A percentile compares a stretch with the other conserved stretches of the same genome.
These are phyloP conservation scores for Monosporascus sp. DNA, from an alignment of 2,329 filamentous ascomycete species.

Conservation along the genomic window DNA sequence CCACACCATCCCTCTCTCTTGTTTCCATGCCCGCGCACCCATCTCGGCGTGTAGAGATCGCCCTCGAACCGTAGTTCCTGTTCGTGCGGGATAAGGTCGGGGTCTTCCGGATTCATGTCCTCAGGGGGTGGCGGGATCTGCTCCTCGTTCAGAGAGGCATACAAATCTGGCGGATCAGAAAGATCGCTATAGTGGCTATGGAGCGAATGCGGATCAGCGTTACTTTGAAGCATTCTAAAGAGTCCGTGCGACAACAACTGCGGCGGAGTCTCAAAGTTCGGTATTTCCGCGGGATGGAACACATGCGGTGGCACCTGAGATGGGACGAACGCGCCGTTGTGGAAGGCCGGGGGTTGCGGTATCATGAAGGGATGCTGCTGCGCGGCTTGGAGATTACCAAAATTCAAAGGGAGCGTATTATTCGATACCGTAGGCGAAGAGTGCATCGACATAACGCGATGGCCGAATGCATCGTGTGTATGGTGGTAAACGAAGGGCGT, in stretches of 20 bases:
- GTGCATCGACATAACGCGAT: slow-evolving; percentile 50
- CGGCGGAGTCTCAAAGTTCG: slow-evolving; percentile 54
- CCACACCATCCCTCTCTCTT: slow-evolving; percentile 88
- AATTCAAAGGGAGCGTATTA: slow-evolving; percentile 47
- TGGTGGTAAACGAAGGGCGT: slow-evolving; percentile 60
- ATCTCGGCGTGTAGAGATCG: slow-evolving; percentile 77
- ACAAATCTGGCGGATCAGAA: slow-evolving; percentile 71
- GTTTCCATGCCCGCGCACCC: slow-evolving; percentile 81
- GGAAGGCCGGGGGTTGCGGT: slow-evolving; percentile 46
- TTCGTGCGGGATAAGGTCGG: slow-evolving; percentile 70
- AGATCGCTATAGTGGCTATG: slow-evolving; percentile 68
- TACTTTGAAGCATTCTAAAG: slow-evolving; percentile 70
- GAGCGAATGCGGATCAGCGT: slow-evolving; percentile 62
- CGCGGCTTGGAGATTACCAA: slow-evolving; percentile 49
- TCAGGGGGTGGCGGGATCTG: slow-evolving; percentile 69
- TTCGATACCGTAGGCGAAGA: slow-evolving; percentile 45
- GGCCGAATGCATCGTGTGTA: slow-evolving; percentile 54
- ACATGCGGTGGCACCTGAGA: slow-evolving; percentile 46
- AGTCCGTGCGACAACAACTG: slow-evolving; percentile 65
- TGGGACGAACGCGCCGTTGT: slow-evolving; percentile 55
- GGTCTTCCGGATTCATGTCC: slow-evolving; percentile 75
- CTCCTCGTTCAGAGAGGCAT: slow-evolving; percentile 68
- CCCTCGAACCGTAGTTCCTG: slow-evolving; percentile 75
- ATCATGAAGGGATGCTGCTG: slow-evolving; percentile 53
- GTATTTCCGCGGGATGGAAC: slow-evolving; percentile 45